Base-by-base conservation (phyloP, 306 rosid genomes). In the Prunus davidiana region DNA sequence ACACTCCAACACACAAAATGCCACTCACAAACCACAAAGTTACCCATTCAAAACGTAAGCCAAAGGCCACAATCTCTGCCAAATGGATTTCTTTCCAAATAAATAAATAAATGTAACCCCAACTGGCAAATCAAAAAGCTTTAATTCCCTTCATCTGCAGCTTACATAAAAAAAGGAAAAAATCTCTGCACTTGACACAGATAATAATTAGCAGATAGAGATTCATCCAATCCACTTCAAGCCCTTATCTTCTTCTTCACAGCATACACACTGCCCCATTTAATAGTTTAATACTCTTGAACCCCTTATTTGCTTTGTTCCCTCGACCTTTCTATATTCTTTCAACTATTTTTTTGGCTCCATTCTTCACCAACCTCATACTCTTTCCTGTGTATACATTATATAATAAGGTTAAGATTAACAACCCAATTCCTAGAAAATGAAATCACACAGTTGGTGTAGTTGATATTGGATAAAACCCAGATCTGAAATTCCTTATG, bases 281-380 rank as follows among this genome's bases (percentile, higher is more conserved):
- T 63, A 14, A 30, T 41, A 47, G 19, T 69, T 27, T 70, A 16
- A 51, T 50, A 28, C 61, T 50, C 51, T 27, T 28, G 5, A 51
- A 28, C 2, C 61, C 15, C 71, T 52, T 16, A 22, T 27, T 15
- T 24, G 25, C 1, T 69, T 50, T 57, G 1, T 18, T 58, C 77
- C 46, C 58, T 73, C 30, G 15, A 9, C 77, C 15, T 45, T 51
- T 18, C 3, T 16, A 24, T 22, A 0, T 72, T 38, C n/a, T 24
- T 15, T 41, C 25, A 22, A 15, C 13, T 11, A 16, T 57, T 72
- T 56, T 52, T 58, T 12, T 22, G n/a, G 45, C 72, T 87, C 79
- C 46, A 62, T 83, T 81, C 79, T 70, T 81, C 86, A 82, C 88
- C 86, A 87, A 80, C 76, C 15, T 60, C 64, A 8, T 25, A 77